Base-by-base conservation (phyloP, 176 grass and related monocot genomes). In the Phragmites australis region DNA sequence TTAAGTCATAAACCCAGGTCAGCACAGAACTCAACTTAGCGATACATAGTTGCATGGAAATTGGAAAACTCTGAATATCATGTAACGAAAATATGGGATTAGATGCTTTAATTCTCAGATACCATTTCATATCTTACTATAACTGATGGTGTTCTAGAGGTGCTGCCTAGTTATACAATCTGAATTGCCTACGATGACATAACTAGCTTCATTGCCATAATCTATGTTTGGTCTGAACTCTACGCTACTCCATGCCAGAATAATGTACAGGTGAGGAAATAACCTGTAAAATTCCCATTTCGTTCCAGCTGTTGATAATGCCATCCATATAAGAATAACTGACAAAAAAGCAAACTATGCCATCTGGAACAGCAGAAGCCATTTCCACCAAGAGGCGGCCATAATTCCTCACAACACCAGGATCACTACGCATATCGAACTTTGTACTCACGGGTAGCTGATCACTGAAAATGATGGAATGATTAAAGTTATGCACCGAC, bases 261-360 rank as follows among this genome's bases (percentile, higher is more conserved):
- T 68, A 60, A 68, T 88, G 52, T 68, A 68, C 8, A 49, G 9
- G 14, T 5, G 49, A 56, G 66, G 78, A 83, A 84, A 81, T 64
- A 47, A 98, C 95, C 90, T 98, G 92, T 52, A 98, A 75, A 85
- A 98, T 98, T 72, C 92, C 92, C 95, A 94, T 98, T 85, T 94
- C 95, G 4, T 94, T 92, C 95, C 92, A 98, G 50, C 92, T 94
- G 76, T 98, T 93, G 44, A 98, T 90, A 83, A 98, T 98, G 51
- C 92, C 95, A 85, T 98, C 95, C 95, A 98, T 98, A 87, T 98
- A 98, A 25, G 90, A 94, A 54, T 98, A 98, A 79, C 95, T 98
- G 48, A 98, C 95, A 85, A 98, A 98, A 55, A 98, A 94, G 21
- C 95, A 98, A 69, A 98, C 95, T 51, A 98, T 87, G 71, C 95